These are phyloP conservation scores for Cladobotryum mycophilum DNA, from an alignment of 2,329 filamentous ascomycete genomes.

Conservation along the genomic window DNA sequence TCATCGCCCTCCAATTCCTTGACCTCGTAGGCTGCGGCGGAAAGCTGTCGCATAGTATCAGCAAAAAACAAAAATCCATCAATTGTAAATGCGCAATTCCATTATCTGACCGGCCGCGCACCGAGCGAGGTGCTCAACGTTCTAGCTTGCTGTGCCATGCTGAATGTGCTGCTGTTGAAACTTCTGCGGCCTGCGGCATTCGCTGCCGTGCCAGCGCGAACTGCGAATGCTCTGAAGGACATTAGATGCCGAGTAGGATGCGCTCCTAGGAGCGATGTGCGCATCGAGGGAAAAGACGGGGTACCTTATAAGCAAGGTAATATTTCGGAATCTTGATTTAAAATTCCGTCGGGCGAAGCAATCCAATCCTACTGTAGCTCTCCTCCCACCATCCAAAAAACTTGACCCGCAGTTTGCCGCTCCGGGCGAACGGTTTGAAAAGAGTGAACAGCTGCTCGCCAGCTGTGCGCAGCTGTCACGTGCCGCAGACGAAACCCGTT, in stretches of 20 bases:
- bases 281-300: slow-evolving; percentile 26
- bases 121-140: slow-evolving; percentile 54
- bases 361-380: too few species aligned
- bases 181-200: slow-evolving; percentile 36
- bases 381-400: slow-evolving; percentile 6
- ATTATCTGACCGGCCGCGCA: slow-evolving; percentile 18
- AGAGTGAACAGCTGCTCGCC: slow-evolving; percentile 7
- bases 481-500: slow-evolving; percentile 12
- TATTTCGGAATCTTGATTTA: background rate
- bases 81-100: background rate
- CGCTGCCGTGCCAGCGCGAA: slow-evolving; percentile 48
- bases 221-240: slow-evolving; percentile 49
- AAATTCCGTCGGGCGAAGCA: background rate
- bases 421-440: slow-evolving; percentile 9
- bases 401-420: slow-evolving; percentile 11
- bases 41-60: slow-evolving; percentile 24
- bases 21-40: slow-evolving; percentile 30
- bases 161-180: slow-evolving; percentile 35
- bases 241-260: slow-evolving; percentile 40
- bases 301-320: background rate
- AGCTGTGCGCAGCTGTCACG: slow-evolving; percentile 3
- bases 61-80: background rate
- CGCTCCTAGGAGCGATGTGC: slow-evolving; percentile 26
- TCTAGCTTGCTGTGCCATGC: slow-evolving; percentile 79
- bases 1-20: slow-evolving; percentile 63